Base-by-base conservation (phyloP, 306 rosid species). In the Urtica urens region DNA sequence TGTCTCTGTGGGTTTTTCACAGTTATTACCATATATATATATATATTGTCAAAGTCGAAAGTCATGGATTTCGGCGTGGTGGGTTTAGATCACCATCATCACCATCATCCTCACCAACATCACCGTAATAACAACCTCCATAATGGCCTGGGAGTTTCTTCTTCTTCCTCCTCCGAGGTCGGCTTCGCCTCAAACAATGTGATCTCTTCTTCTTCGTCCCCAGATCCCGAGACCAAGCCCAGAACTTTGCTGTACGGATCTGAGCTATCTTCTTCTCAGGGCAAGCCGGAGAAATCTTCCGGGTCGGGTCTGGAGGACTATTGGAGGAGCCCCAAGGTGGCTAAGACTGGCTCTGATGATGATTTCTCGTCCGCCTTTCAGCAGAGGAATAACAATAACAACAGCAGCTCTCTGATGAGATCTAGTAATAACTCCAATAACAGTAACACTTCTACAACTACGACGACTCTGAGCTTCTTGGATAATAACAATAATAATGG, bases 1-100 rank as follows among this genome's bases (percentile, higher is more conserved):
- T n/a, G n/a, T n/a, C n/a, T n/a, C n/a, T n/a, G n/a, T n/a, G n/a
- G n/a, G n/a, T 35, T 12, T 22, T 38, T 48, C 1, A 11, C 64
- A 55, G 62, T 21, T 27, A 2, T 9, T 8, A 22, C 24, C 38
- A 42, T 62, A 17, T 15, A 48, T 60, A 23, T 23, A 23, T 51
- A 2, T 9, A 10, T 35, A 13, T 31, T 51, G 46, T 35, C 40
- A 35, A 30, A 21, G 49, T 45, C 15, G 79, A 35, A 30, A 21
- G 49, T 45, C 15, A 81, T 82, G 95, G 99, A 90, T 85, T 78
- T 85, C 70, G 83, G 86, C 43, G 72, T 60, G 45, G 68, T 75
- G 73, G 77, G 93, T 70, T 74, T 76, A 26, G 83, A 79, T 45
- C 49, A 15, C 9, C 20, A 39, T n/a, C n/a, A n/a, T n/a, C n/a